Percentiles rank a stretch among this genome's conserved stretches.
Evolutionary conservation across 2,329 filamentous ascomycete genomes (phyloP).

Genomic region (Blastomyces percursus): DNA sequence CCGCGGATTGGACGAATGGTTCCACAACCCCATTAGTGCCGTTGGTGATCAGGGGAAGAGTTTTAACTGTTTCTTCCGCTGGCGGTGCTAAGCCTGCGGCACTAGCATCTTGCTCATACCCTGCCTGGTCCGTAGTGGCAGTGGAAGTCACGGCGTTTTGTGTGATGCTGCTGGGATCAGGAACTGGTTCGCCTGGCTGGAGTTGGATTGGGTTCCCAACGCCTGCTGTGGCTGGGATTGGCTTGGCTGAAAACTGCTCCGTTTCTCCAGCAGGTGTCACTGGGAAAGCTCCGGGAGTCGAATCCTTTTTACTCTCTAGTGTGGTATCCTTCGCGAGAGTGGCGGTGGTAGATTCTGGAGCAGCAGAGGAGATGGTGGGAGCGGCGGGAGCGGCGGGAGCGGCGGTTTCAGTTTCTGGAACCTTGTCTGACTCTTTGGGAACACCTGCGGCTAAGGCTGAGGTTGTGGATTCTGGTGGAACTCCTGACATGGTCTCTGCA

Average conservation of each 20-base stretch:
- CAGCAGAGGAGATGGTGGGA: slow-evolving; percentile 51
- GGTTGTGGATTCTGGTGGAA: slow-evolving; percentile 59
- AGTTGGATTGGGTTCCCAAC: slow-evolving; percentile 69
- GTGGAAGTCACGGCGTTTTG: slow-evolving; percentile 59
- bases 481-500: slow-evolving; percentile 44
- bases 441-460: slow-evolving; percentile 56
- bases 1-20: slow-evolving; percentile 41
- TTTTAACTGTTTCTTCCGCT: slow-evolving; percentile 28
- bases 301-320: slow-evolving; percentile 39
- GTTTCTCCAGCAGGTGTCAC: slow-evolving; percentile 52
- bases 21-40: slow-evolving; percentile 45
- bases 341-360: slow-evolving; percentile 59
- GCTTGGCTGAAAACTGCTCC: slow-evolving; percentile 40
- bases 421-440: slow-evolving; percentile 38
- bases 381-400: slow-evolving; percentile 5
- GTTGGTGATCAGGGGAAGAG: slow-evolving; percentile 25
- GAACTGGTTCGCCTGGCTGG: slow-evolving; percentile 69
- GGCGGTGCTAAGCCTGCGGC: slow-evolving; percentile 37
- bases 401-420: slow-evolving; percentile 10
- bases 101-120: slow-evolving; percentile 66
- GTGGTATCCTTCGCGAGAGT: slow-evolving; percentile 57
- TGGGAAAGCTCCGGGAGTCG: slow-evolving; percentile 58
- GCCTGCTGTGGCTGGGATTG: slow-evolving; percentile 48
- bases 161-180: slow-evolving; percentile 53
- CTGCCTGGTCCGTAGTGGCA: slow-evolving; percentile 61